phyloP scores from a whole-genome alignment of 164 flowering plant genomes.

The Kalanchoe fedtschenkoi region DNA sequence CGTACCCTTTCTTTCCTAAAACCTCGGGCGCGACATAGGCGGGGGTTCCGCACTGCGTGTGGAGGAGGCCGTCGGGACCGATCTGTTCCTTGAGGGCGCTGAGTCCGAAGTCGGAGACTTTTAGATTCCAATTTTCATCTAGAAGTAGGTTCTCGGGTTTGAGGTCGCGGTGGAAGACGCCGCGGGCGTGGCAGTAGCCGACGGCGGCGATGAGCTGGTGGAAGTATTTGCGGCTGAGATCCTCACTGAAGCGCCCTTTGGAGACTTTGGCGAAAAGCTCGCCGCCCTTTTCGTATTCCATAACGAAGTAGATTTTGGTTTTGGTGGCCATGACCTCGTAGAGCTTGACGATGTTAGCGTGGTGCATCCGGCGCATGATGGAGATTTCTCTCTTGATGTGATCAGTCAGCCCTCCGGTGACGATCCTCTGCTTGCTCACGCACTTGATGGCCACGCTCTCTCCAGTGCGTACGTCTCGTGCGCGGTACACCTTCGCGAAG shows the following conservation, averaged over 20 bases:
- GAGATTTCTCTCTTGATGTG: conserved; percentile 1
- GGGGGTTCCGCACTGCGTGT: neutral
- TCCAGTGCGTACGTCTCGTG: neutral
- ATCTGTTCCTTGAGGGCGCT: neutral
- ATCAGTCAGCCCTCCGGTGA: neutral
- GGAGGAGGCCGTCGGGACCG: neutral
- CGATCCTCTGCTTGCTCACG: neutral
- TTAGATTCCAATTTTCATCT: neutral
- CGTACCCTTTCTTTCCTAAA: neutral
- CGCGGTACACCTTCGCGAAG: neutral
- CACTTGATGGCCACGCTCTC: neutral
- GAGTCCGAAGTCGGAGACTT: neutral
- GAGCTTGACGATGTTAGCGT: neutral
- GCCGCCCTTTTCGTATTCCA: conserved; percentile 1
- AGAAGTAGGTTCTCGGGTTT: neutral
- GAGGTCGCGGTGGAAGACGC: neutral
- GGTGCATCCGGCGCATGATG: neutral
- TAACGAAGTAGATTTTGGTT: neutral
- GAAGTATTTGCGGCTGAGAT: neutral
- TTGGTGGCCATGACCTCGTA: neutral
- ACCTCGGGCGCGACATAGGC: neutral
- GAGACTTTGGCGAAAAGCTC: neutral
- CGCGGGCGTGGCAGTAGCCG: conserved; percentile 1
- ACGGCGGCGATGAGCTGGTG: neutral
- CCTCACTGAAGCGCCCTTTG: neutral